Base-by-base conservation (phyloP, 2,329 filamentous ascomycete genomes). In the Fusarium hostae region DNA sequence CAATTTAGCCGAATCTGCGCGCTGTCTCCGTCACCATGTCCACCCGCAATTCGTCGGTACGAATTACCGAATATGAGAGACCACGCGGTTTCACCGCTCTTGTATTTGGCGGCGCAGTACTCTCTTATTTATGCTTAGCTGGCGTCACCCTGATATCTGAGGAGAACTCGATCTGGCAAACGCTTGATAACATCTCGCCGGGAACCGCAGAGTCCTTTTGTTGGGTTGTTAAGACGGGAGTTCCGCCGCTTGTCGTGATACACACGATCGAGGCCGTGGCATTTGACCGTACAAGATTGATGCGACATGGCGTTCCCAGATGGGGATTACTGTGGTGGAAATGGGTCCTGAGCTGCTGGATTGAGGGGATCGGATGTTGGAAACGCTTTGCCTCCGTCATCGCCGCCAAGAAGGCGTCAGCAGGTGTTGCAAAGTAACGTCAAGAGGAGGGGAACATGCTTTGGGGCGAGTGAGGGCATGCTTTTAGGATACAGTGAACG, bases 71-170 rank as follows among this genome's bases (percentile, higher is more conserved):
- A 24, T 55, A 55, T 11, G 37, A 40, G 28, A 9, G 11, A 30
- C 52, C 52, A 9, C 37, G 52, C 52, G 52, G 52, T 18, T 20
- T 55, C 37, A 30, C 26, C 28, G 37, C 52, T 16, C 37, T 55
- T 7, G n/a, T 55, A 12, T 55, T 55, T 34, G 28, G 52, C 12
- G 37, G 37, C 28, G 37, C 37, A 0, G n/a, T 55, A 6, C 32
- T 55, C 8, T 55, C 52, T 7, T 55, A 55, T 26, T 12, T 55
- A 1, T 55, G 37, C 3, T 2, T 44, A 13, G 52, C 28, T n/a
- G 52, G 52, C 22, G 52, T 55, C 12, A 24, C 28, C 39, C 18
- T 55, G n/a, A 30, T 45, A 20, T 20, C 52, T 3, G 52, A 55
- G 10, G 9, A 26, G 12, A 55, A 30, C 37, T 4, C n/a, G 4